These are phyloP conservation scores for Diplodia scrobiculata DNA, from an alignment of 2,329 filamentous ascomycete genomes.

Conservation along the genomic window DNA sequence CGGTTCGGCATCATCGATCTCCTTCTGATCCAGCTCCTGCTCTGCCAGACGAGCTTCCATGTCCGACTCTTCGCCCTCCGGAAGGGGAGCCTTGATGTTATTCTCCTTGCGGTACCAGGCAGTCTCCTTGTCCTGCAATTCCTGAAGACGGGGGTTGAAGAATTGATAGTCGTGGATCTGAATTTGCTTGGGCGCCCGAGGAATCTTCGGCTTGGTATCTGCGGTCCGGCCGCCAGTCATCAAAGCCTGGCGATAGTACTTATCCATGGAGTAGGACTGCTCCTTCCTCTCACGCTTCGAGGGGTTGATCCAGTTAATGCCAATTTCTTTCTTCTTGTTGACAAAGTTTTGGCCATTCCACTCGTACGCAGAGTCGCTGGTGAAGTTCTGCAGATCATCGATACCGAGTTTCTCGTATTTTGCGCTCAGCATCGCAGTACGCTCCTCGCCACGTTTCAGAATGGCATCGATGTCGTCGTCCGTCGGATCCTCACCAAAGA, in stretches of 20 bases:
- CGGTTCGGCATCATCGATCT: conserved; percentile 88
- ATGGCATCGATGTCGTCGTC: conserved; percentile 92
- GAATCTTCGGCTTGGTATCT: conserved; percentile 90
- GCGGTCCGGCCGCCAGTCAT: conserved; percentile 76
- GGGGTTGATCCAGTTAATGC: conserved; percentile 95
- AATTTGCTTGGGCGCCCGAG: conserved; percentile 91
- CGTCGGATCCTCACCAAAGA: conserved; percentile 60
- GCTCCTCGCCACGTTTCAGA: conserved; percentile 79
- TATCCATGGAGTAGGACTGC: conserved; percentile 97
- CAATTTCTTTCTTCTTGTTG: conserved; percentile 82
- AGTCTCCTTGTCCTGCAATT: conserved; percentile 94
- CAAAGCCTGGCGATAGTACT: conserved; percentile 93
- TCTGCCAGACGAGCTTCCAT: conserved; percentile 84
- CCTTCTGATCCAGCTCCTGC: conserved; percentile 80
- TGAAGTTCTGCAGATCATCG: conserved; percentile 96
- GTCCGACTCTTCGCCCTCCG: conserved; percentile 85
- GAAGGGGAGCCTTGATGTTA: conserved; percentile 87
- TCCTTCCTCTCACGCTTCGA: conserved; percentile 98
- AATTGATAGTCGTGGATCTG: conserved; percentile 96
- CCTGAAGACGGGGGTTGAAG: conserved; percentile 79
- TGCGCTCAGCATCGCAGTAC: conserved; percentile 85
- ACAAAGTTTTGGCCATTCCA: conserved; percentile 99
- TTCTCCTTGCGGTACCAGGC: conserved; percentile 96
- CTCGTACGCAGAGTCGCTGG: conserved; percentile 94
- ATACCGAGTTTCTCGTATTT: conserved; percentile 97